A percentile compares a stretch with the other conserved stretches of the same genome.
phyloP scores from a whole-genome alignment of 2,329 filamentous ascomycete species.

The Aaosphaeria arxii region DNA sequence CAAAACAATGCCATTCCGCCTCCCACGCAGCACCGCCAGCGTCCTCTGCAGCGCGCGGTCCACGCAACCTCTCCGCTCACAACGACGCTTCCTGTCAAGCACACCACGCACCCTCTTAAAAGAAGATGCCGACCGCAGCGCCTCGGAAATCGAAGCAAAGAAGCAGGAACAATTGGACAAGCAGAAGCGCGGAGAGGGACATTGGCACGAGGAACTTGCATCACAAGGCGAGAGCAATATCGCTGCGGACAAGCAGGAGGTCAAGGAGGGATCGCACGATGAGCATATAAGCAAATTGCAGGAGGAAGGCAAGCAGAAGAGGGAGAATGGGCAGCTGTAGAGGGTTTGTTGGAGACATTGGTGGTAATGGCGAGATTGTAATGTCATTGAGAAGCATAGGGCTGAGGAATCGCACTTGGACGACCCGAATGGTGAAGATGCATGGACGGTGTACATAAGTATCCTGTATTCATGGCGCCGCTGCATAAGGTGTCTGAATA shows the following conservation, averaged over 20 bases:
- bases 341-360: neutral
- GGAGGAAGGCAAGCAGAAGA: constrained; percentile 41
- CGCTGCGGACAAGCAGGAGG: constrained; percentile 42
- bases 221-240: constrained; percentile 40
- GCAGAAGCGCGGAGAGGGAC: constrained; percentile 40
- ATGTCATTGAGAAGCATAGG: no score
- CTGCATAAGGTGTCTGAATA: no score
- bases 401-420: neutral
- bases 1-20: constrained; percentile 6
- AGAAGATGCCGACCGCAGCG: constrained; percentile 38
- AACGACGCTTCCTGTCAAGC: constrained; percentile 24
- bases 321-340: constrained; percentile 35
- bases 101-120: constrained; percentile 22
- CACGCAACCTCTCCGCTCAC: constrained; percentile 2
- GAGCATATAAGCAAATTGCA: constrained; percentile 45
- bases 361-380: neutral
- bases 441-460: neutral
- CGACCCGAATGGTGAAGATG: neutral
- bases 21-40: constrained; percentile 1
- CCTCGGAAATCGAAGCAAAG: constrained; percentile 39
- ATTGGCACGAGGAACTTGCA: constrained; percentile 45
- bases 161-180: constrained; percentile 46
- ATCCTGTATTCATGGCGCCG: no score
- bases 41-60: neutral
- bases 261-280: constrained; percentile 35